These are phyloP conservation scores for Notholithocarpus densiflorus DNA, from an alignment of 306 rosid genomes.

Conservation along the genomic window DNA sequence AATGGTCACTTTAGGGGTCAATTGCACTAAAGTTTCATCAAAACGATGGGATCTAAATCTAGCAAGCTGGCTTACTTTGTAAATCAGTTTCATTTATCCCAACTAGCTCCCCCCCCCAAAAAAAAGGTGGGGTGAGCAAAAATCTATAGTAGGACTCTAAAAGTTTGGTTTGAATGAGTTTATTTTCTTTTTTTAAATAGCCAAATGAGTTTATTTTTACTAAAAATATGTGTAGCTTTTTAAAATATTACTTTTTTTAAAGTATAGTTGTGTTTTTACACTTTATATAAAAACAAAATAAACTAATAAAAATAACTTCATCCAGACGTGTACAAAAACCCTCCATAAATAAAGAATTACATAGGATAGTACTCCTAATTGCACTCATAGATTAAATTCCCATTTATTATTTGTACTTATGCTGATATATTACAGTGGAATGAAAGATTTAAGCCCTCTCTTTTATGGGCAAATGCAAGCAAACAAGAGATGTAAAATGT, in stretches of 20 bases:
- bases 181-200: too few species aligned
- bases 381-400: background rate
- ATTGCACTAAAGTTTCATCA: slow-evolving; percentile 19
- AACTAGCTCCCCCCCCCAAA: background rate
- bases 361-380: background rate
- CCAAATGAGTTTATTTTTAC: too few species aligned
- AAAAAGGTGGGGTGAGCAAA: background rate
- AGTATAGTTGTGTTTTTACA: too few species aligned
- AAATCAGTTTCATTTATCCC: background rate
- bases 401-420: slow-evolving; percentile 4
- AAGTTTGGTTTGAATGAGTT: too few species aligned
- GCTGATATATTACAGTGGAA: background rate
- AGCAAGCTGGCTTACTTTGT: slow-evolving; percentile 16
- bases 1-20: slow-evolving; percentile 39
- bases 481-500: background rate
- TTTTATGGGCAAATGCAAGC: background rate
- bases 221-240: too few species aligned
- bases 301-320: background rate
- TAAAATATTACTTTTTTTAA: too few species aligned
- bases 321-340: background rate
- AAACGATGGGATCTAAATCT: slow-evolving; percentile 32
- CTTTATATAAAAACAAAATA: background rate
- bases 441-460: background rate
- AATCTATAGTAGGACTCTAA: too few species aligned
- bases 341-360: background rate